Evolutionary conservation across 331 rosid genomes (phyloP).

Genomic region (Spiraea crenata): DNA sequence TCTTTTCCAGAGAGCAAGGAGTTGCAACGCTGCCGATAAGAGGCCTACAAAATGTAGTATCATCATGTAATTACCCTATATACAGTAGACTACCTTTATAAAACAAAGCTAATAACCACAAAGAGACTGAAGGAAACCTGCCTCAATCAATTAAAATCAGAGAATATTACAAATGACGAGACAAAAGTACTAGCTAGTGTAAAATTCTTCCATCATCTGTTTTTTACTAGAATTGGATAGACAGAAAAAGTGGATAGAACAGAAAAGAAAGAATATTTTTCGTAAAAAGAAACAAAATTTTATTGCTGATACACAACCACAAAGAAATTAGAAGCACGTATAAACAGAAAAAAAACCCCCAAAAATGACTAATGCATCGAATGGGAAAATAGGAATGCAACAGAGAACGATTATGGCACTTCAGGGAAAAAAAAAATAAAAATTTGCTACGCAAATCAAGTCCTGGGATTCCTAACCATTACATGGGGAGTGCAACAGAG

Average conservation of each 20-base stretch:
- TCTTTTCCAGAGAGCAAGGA: slow-evolving; percentile 56
- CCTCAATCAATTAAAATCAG: background rate
- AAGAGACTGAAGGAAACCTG: background rate
- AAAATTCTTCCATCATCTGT: background rate
- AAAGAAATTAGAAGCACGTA: too few species aligned
- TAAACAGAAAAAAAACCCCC: too few species aligned
- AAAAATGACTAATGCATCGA: too few species aligned
- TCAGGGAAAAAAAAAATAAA: too few species aligned
- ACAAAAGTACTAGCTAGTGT: background rate
- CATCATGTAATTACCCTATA: slow-evolving; percentile 16
- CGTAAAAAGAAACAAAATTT: too few species aligned
- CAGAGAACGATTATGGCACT: too few species aligned
- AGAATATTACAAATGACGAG: background rate
- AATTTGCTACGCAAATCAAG: background rate
- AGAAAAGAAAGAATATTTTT: background rate
- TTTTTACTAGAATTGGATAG: background rate
- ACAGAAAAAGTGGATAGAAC: background rate
- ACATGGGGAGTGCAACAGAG: background rate
- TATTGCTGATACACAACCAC: too few species aligned
- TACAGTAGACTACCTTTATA: background rate
- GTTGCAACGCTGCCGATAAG: slow-evolving; percentile 57
- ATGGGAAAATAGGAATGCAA: too few species aligned
- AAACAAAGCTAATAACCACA: slow-evolving; percentile 8
- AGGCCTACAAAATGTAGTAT: slow-evolving; percentile 46
- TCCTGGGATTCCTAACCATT: background rate